These are phyloP conservation scores for Trichoderma sp. DNA, from an alignment of 2,329 filamentous ascomycete species.

Conservation along the genomic window DNA sequence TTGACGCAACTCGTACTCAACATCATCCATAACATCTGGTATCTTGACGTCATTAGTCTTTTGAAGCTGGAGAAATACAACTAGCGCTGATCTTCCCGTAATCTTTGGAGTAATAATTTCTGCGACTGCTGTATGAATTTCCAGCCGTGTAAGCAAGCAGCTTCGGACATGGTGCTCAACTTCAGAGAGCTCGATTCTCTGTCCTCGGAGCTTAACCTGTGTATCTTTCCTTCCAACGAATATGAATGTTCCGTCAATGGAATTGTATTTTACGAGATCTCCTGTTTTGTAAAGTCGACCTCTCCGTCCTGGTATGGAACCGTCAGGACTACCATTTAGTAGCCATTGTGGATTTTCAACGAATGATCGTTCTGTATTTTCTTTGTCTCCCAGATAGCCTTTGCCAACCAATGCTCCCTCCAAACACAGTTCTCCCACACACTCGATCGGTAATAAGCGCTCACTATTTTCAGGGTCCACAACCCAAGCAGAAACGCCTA, in stretches of 20 bases:
- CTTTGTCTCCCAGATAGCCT: conserved; percentile 45
- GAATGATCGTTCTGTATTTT: conserved; percentile 29
- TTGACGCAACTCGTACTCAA: not conserved
- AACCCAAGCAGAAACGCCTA: conserved; percentile 6
- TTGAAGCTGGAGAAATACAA: not conserved
- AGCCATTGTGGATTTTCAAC: conserved; percentile 31
- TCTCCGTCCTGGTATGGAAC: not conserved
- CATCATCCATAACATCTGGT: not conserved
- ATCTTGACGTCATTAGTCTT: not conserved
- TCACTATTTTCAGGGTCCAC: conserved; percentile 38
- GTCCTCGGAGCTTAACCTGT: conserved; percentile 59
- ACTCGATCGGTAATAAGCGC: conserved; percentile 45
- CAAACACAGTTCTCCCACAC: conserved; percentile 52
- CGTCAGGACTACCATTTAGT: not conserved
- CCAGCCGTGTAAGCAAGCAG: not conserved
- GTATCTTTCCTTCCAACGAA: conserved; percentile 54
- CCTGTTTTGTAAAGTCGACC: conserved; percentile 44
- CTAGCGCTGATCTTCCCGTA: not conserved
- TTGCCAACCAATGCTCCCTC: conserved; percentile 45
- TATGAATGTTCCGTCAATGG: conserved; percentile 38
- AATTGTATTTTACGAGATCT: conserved; percentile 43
- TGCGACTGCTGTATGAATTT: not conserved
- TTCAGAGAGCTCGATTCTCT: conserved; percentile 48
- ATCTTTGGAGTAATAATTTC: not conserved
- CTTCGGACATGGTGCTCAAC: conserved; percentile 21